phyloP scores from a whole-genome alignment of 2,329 filamentous ascomycete genomes.

The Aureobasidium sp. region DNA sequence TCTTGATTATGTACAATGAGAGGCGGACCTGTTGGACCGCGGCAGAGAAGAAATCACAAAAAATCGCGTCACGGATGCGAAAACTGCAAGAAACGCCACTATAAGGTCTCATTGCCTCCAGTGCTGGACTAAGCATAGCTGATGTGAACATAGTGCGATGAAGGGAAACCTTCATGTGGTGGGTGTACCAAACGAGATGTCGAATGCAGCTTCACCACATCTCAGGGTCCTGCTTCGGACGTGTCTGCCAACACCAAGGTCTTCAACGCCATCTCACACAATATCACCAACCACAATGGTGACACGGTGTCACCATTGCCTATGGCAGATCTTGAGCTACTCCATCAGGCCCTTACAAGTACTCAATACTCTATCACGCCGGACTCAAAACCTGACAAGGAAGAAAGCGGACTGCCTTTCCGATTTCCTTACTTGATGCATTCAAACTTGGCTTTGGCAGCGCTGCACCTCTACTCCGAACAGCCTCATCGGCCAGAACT shows the following conservation, averaged over 20 bases:
- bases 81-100: constrained; percentile 4
- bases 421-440: constrained; percentile 16
- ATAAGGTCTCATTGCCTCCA: background rate
- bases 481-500: constrained; percentile 6
- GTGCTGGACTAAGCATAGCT: background rate
- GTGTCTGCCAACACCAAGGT: background rate
- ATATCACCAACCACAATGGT: constrained; percentile 1
- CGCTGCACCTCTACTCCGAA: constrained; percentile 15
- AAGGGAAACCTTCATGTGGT: constrained; percentile 16
- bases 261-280: constrained; percentile 4
- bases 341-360: constrained; percentile 15
- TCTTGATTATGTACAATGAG: background rate
- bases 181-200: constrained; percentile 15
- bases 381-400: background rate
- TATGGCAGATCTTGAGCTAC: constrained; percentile 17
- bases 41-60: background rate
- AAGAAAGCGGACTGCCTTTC: constrained; percentile 3
- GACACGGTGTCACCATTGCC: constrained; percentile 10
- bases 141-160: constrained; percentile 16
- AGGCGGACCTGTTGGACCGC: background rate
- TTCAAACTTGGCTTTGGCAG: constrained; percentile 16
- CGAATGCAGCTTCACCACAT: constrained; percentile 13
- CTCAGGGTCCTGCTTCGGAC: background rate
- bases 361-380: constrained; percentile 11
- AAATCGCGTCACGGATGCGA: background rate